Percentiles rank a stretch among this genome's conserved stretches.
Conservation (phyloP, 441 rosid genomes). For the Bruguiera hainesii region DNA sequence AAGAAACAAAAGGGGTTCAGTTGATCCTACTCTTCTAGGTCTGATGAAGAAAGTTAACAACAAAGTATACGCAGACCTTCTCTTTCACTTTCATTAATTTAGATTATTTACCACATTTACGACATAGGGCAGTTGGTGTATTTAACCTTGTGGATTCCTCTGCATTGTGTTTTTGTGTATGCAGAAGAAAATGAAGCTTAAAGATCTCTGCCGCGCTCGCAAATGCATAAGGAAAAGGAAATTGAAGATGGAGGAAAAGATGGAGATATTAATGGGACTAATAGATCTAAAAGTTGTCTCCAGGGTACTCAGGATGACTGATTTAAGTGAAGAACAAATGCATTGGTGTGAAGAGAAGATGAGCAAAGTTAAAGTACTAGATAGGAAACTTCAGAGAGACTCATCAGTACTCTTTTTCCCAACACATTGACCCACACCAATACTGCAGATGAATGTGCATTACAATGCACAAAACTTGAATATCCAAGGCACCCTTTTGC, state of each 20-base stretch:
- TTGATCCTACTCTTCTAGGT: slow-evolving; percentile 77
- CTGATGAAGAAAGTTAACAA: slow-evolving; percentile 77
- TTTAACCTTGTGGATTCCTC: neutral
- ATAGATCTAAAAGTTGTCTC: slow-evolving; percentile 89
- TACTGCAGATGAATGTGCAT: slow-evolving; percentile 22
- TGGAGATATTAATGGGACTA: slow-evolving; percentile 83
- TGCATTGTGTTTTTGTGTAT: neutral
- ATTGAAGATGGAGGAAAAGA: slow-evolving; percentile 64
- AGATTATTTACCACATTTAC: too few relatives aligned
- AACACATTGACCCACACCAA: slow-evolving; percentile 59
- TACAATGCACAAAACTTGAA: slow-evolving; percentile 28
- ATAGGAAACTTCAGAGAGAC: slow-evolving; percentile 84
- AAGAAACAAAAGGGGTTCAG: slow-evolving; percentile 52
- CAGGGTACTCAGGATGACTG: slow-evolving; percentile 75
- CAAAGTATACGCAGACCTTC: slow-evolving; percentile 36
- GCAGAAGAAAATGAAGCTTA: slow-evolving; percentile 81
- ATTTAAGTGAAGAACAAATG: slow-evolving; percentile 61
- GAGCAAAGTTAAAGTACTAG: slow-evolving; percentile 74
- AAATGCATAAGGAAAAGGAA: slow-evolving; percentile 74
- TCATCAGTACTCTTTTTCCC: slow-evolving; percentile 87
- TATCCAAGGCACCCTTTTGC: slow-evolving; percentile 34
- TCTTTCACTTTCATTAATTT: neutral
- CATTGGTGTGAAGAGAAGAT: slow-evolving; percentile 98
- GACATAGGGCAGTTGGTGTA: too few relatives aligned
- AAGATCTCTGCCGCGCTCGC: slow-evolving; percentile 59